Percentiles rank a stretch among this genome's conserved stretches.
Conservation (phyloP, 2,329 filamentous ascomycete species). For the Botrytis squamosa region DNA sequence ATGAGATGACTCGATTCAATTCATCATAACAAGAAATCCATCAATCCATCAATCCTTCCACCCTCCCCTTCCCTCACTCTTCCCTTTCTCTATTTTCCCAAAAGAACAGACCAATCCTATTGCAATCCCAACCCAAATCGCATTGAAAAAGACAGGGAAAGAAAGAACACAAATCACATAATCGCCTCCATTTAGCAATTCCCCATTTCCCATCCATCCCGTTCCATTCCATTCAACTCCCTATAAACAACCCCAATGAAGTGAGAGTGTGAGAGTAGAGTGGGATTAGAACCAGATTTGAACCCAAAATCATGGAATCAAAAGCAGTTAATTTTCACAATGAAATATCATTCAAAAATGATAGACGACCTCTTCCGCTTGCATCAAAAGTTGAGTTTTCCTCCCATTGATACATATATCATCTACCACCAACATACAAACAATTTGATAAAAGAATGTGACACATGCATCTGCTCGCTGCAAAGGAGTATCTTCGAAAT, state of each 20-base stretch:
- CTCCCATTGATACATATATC: slow-evolving; percentile 15
- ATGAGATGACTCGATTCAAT: slow-evolving; percentile 10
- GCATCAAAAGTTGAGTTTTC: neutral
- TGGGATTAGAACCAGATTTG: neutral
- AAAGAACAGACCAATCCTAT: neutral
- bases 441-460: neutral
- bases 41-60: neutral
- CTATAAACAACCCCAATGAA: slow-evolving; percentile 8
- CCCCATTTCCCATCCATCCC: neutral
- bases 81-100: neutral
- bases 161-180: neutral
- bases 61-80: neutral
- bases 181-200: neutral
- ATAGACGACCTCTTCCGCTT: neutral
- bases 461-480: slow-evolving; percentile 8
- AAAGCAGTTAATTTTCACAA: slow-evolving; percentile 1
- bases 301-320: slow-evolving; percentile 2
- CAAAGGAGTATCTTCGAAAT: slow-evolving; percentile 15
- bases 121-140: slow-evolving; percentile 11
- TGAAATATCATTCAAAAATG: slow-evolving; percentile 16
- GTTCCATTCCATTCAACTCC: slow-evolving; percentile 8
- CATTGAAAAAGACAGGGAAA: slow-evolving; percentile 3
- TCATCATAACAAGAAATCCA: neutral
- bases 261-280: slow-evolving; percentile 14
- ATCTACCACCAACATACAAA: slow-evolving; percentile 5